Base-by-base conservation (phyloP, 2,329 filamentous ascomycete genomes). In the Epichloe typhina region DNA sequence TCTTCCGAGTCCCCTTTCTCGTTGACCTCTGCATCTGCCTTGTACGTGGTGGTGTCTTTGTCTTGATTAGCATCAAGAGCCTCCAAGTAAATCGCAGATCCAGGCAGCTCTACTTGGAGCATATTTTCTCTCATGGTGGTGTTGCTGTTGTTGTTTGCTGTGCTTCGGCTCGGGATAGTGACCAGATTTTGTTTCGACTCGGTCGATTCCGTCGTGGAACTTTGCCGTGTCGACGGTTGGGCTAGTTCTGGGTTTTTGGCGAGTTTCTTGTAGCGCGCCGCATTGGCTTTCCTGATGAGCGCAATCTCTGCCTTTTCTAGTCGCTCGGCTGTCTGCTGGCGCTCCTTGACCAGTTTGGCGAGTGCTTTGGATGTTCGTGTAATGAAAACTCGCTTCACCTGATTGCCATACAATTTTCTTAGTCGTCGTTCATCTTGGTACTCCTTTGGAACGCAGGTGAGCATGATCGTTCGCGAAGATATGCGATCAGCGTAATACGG, bases 381-480 rank as follows among this genome's bases (percentile, higher is more conserved):
- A 52, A 96, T 80, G 88, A 90, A 97, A 38, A 96, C 75, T 53
- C 84, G 82, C 67, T 85, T 85, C 39, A 95, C 88, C 13, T 86
- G 79, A 23, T 85, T 75, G 31, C 89, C 88, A 61, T 96, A 95
- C 56, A 95, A 82, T 58, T 81, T 80, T 54, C 86, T 81, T 50
- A 96, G 72, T 58, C 81, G 84, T n/a, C 75, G 74, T 65, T 90
- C 82, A 58, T 88, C 79, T 49, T 93, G 77, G 56, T 94, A 95
- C 7, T 81, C 72, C 19, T 81, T 70, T 2, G 91, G 91, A 1
- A 96, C 88, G 2, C 87, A 85, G 2, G 88, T 85, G 66, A 95
- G 89, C 12, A 98, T 80, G 1, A 97, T 86, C 1, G 90, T 96
- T 50, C 88, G 82, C 2, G 90, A 91, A 2, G 91, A 96, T 44